Evolutionary conservation across 345 rosid genomes (phyloP).

Genomic region (Turritis glabra): DNA sequence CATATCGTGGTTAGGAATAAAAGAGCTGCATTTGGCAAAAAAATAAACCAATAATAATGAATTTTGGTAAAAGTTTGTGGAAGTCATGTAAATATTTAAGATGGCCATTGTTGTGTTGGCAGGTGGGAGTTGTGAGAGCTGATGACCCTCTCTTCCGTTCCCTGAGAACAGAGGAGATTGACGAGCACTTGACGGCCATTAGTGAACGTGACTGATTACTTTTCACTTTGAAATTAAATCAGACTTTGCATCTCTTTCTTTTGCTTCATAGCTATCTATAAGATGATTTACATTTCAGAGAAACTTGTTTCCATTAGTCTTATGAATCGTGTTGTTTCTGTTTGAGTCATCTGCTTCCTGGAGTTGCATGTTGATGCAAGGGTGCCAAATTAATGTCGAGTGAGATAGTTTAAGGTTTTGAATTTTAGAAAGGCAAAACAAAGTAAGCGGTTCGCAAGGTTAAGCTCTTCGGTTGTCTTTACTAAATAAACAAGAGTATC

Average conservation of each 20-base stretch:
- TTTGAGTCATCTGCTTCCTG: not conserved
- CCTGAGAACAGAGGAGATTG: slow-evolving; percentile 68
- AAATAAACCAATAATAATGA: not conserved
- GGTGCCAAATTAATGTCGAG: slow-evolving; percentile 6
- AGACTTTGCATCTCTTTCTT: slow-evolving; percentile 15
- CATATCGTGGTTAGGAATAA: not conserved
- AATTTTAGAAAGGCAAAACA: not conserved
- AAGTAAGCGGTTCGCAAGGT: not conserved
- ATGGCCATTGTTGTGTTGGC: not conserved
- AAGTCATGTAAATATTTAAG: not conserved
- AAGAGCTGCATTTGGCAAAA: not conserved
- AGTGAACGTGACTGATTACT: slow-evolving; percentile 69
- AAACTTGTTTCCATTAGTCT: slow-evolving; percentile 22
- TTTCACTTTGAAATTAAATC: not conserved
- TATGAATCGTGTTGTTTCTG: slow-evolving; percentile 11
- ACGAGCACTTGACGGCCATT: slow-evolving; percentile 81
- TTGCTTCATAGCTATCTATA: not conserved
- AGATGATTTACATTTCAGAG: slow-evolving; percentile 4
- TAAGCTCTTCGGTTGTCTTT: not conserved
- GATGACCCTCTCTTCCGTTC: slow-evolving; percentile 57
- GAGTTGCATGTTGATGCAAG: not conserved
- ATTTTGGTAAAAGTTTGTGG: not conserved
- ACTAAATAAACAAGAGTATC: too few species aligned
- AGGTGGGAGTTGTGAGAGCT: slow-evolving; percentile 84
- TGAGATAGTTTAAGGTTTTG: not conserved